phyloP scores from a whole-genome alignment of 2,329 filamentous ascomycete genomes.

The Escovopsis sp. region DNA sequence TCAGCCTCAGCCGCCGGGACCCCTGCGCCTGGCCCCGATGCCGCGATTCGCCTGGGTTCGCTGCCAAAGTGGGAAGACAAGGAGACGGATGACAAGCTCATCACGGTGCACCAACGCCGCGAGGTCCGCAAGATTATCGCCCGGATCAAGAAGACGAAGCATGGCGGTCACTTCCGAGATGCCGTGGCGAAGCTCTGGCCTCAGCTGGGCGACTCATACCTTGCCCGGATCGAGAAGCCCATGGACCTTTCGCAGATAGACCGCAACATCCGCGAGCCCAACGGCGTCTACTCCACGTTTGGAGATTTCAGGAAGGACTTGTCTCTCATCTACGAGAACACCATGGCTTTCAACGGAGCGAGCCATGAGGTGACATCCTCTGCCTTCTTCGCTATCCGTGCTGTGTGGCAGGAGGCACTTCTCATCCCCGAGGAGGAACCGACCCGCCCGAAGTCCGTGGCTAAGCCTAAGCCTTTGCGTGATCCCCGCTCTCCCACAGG shows the following conservation, averaged over 20 bases:
- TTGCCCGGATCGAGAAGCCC: constrained; percentile 53
- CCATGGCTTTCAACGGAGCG: constrained; percentile 66
- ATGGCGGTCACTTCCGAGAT: constrained; percentile 57
- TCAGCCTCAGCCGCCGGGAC: constrained; percentile 6
- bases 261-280: constrained; percentile 53
- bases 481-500: constrained; percentile 16
- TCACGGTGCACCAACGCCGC: constrained; percentile 44
- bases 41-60: constrained; percentile 10
- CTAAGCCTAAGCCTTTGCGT: constrained; percentile 23
- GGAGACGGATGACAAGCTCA: constrained; percentile 28
- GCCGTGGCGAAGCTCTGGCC: constrained; percentile 68
- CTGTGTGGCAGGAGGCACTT: constrained; percentile 31
- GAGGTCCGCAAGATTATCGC: constrained; percentile 52
- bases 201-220: constrained; percentile 57
- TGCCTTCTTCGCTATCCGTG: constrained; percentile 39
- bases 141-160: constrained; percentile 74
- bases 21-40: constrained; percentile 7
- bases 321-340: constrained; percentile 64
- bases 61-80: constrained; percentile 26
- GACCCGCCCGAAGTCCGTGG: constrained; percentile 36
- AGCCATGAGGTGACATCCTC: constrained; percentile 54
- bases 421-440: constrained; percentile 36
- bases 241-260: constrained; percentile 82
- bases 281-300: constrained; percentile 45
- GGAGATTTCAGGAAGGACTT: constrained; percentile 62